phyloP scores from a whole-genome alignment of 2,329 filamentous ascomycete species.

The Knufia fluminis region DNA sequence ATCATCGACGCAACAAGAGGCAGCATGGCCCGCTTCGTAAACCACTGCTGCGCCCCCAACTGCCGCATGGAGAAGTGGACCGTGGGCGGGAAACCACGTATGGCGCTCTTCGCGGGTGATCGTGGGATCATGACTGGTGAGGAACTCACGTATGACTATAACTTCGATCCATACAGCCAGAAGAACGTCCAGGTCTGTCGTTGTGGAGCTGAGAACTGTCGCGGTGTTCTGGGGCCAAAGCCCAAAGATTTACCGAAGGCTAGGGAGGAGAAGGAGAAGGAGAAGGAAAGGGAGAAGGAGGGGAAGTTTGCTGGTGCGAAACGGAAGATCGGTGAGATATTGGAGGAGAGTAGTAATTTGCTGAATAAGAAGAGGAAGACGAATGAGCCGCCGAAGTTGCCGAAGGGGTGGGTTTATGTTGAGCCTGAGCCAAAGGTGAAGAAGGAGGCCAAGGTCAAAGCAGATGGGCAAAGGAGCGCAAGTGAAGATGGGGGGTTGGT shows the following conservation, averaged over 20 bases:
- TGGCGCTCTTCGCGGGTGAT: conserved; percentile 92
- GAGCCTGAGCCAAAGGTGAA: conserved; percentile 1
- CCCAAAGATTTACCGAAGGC: conserved; percentile 54
- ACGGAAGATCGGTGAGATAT: conserved; percentile 18
- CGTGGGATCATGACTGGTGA: conserved; percentile 86
- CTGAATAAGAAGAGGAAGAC: conserved; percentile 15
- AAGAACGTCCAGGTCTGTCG: conserved; percentile 56
- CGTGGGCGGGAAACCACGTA: conserved; percentile 82
- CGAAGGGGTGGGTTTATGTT: conserved; percentile 4
- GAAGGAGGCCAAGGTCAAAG: not conserved
- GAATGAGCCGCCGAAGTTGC: not conserved
- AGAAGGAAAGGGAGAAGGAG: conserved; percentile 11
- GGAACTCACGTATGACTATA: conserved; percentile 90
- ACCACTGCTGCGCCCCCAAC: conserved; percentile 93
- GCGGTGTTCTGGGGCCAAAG: conserved; percentile 49
- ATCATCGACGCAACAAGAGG: conserved; percentile 87
- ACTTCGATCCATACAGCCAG: conserved; percentile 55
- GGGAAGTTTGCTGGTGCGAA: conserved; percentile 21
- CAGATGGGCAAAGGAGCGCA: not conserved
- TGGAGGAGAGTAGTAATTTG: conserved; percentile 16
- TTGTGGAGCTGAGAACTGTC: conserved; percentile 52
- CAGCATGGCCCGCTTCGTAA: conserved; percentile 94
- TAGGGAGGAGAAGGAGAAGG: no score
- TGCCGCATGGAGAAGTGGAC: conserved; percentile 98
- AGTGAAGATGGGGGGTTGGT: not conserved